Percentiles rank a stretch among this genome's conserved stretches.
Evolutionary conservation across 1,284 basidiomycete species (phyloP).

Genomic region (Moesziomyces sp.): DNA sequence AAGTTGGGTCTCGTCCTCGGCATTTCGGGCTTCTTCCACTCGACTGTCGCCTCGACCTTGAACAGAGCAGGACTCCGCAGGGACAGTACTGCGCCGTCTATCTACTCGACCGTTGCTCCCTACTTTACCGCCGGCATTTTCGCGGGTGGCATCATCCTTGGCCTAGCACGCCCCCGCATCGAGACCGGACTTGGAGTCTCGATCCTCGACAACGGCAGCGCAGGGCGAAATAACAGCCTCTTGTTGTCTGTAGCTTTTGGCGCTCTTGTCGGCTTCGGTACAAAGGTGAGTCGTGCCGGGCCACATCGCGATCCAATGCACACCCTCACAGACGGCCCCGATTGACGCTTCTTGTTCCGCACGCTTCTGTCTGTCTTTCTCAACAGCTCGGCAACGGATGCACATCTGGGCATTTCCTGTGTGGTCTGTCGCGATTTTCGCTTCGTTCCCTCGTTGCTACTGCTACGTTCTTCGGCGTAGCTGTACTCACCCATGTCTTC

Average conservation of each 20-base stretch:
- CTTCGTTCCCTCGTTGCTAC: slow-evolving; percentile 59
- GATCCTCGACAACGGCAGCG: slow-evolving; percentile 48
- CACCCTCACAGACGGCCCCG: no score
- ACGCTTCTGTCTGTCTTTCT: not conserved
- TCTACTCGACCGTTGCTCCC: slow-evolving; percentile 25
- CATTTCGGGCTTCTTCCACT: slow-evolving; percentile 63
- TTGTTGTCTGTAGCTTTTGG: slow-evolving; percentile 33
- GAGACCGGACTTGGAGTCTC: slow-evolving; percentile 41
- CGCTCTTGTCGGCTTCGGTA: slow-evolving; percentile 59
- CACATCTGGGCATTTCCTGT: slow-evolving; percentile 65
- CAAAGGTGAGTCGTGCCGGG: slow-evolving; percentile 50
- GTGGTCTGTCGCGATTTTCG: slow-evolving; percentile 63
- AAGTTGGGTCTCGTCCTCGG: slow-evolving; percentile 60
- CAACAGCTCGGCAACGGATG: slow-evolving; percentile 62
- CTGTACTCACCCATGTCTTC: slow-evolving; percentile 54
- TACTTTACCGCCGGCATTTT: slow-evolving; percentile 57
- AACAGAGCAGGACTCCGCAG: not conserved
- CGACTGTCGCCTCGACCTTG: slow-evolving; percentile 23
- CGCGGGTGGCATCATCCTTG: slow-evolving; percentile 51
- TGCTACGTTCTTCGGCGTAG: slow-evolving; percentile 61
- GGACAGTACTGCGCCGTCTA: slow-evolving; percentile 13
- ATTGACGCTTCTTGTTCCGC: no score
- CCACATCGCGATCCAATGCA: no score
- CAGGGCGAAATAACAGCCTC: not conserved
- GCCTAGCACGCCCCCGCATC: slow-evolving; percentile 30